Evolutionary conservation across 176 grass and related monocot species (phyloP).

Genomic region (Microstegium vimineum): DNA sequence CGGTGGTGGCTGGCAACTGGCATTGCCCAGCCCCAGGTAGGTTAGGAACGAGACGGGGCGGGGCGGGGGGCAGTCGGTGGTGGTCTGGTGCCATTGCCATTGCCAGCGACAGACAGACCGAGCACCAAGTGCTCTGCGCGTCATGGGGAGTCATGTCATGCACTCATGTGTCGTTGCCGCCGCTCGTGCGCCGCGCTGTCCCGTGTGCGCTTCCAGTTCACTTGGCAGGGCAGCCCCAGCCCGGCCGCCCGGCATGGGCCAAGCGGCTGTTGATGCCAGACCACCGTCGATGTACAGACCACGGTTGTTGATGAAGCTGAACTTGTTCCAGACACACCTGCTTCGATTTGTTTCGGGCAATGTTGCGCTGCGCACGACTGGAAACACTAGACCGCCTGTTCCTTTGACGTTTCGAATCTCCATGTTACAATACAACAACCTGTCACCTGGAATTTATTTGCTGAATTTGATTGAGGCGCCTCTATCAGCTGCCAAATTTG

Average conservation of each 20-base stretch:
- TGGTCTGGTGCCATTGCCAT: neutral
- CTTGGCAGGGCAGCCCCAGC: neutral
- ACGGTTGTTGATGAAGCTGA: neutral
- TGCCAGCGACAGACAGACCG: neutral
- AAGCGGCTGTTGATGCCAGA: too few species aligned
- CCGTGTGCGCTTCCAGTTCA: neutral
- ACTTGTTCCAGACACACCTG: neutral
- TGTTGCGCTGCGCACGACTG: too few species aligned
- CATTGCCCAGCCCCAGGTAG: neutral
- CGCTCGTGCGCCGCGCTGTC: constrained; percentile 28
- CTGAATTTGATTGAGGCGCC: neutral
- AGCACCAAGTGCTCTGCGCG: neutral
- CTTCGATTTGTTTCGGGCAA: too few species aligned
- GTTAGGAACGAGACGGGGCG: neutral
- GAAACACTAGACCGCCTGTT: too few species aligned
- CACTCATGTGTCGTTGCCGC: constrained; percentile 3
- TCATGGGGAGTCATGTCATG: constrained; percentile 5
- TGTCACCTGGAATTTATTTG: too few species aligned
- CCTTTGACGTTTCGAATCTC: too few species aligned
- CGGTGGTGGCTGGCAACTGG: too few species aligned
- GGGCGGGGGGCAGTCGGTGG: neutral
- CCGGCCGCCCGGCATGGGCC: neutral
- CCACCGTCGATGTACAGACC: neutral
- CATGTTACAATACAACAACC: too few species aligned
- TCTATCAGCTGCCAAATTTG: neutral